Evolutionary conservation across 371 early-diverging fungal genomes (phyloP), one percentile per base, ranked within the genome.

Genomic region (Umbelopsis sp.): DNA sequence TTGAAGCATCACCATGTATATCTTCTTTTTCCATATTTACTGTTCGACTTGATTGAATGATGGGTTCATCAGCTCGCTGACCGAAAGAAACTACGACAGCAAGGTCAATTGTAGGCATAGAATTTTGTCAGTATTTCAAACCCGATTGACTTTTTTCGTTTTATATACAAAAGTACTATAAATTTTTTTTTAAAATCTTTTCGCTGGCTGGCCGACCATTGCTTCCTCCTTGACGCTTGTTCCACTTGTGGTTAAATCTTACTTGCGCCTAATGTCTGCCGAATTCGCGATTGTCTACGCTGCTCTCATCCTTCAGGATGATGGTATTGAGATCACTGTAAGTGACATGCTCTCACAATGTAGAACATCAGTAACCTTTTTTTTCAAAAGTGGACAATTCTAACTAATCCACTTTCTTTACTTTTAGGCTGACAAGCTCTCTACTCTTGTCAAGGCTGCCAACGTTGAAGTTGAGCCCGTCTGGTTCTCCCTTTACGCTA

Each of bases 281-380:
- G 97, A 97, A 89, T 89, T 91, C 76, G 98, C 97, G 83, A 88
- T 94, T 82, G 93, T 91, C 75, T 97, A 97, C 93, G 97, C 99
- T 72, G 91, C 99, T 64, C 94, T 98, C 83, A 97, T 97, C 92
- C 96, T 98, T 76, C 89, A 94, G 85, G 99, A 98, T 87, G 98
- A 96, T 83, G 91, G 92, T 78, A 85, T 96, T 81, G 97, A 94
- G 74, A 92, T 98, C 91, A 93, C 97, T 70, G 97, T 95, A 90
- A 86, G 93, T 48, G 1, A 41, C 41, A 41, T 10, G 12, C 7
- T 12, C 7, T 12, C 12, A 41, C 52, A 24, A 25, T 25, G 12
- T 51, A 22, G 10, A 51, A 51, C 52, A 25, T 51, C 25, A 25
- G 8, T 1, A 25, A 3, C 29, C 11, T 14, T 51, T 9, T 20